Base-by-base conservation (phyloP, 2,329 filamentous ascomycete genomes). In the Graphilbum ipis-grandicollis region DNA sequence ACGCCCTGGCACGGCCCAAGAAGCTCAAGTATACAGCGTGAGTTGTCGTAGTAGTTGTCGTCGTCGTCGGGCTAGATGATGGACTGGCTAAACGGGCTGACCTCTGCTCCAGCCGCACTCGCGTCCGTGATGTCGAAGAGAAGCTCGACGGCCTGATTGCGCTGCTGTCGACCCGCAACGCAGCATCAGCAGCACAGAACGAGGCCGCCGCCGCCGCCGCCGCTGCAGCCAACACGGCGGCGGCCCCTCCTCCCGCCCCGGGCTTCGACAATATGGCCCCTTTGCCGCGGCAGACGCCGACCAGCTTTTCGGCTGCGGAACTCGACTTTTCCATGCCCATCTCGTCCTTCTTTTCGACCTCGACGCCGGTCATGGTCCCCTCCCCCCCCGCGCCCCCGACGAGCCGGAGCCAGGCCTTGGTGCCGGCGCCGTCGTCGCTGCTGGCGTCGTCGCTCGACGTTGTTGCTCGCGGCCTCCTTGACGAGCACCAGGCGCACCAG, bases 81-180 rank as follows among this genome's bases (percentile, higher is more conserved):
- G n/a, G n/a, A n/a, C n/a, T n/a, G n/a, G n/a, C n/a, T n/a, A n/a
- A n/a, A 28, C 26, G 5, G 9, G 26, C 19, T 30, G 8, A n/a
- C n/a, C n/a, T 18, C 9, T n/a, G 6, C 4, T 4, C 14, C 22
- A 48, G 46, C 4, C 45, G 46, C 3, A 43, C 45, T 4, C 34
- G 46, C 5, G 45, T 48, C 2, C 44, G 39, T 31, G 45, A 46
- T 30, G 44, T 48, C 9, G 46, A 48, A 15, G 43, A 48, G 22
- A 46, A 46, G 31, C 41, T 48, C 3, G 43, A 48, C 18, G 44
- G 44, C 14, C 36, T 48, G 33, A 45, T 47, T 26, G 46, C 46
- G 60, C 58, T 22, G 46, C 50, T 40, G 50, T 52, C 40, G 47
- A 46, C 35, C 10, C 25, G 39, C 17, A 44, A 46, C 18, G 23